A percentile compares a stretch with the other conserved stretches of the same genome.
Conservation (phyloP, 2,329 filamentous ascomycete genomes). For the Xylaria sp. region DNA sequence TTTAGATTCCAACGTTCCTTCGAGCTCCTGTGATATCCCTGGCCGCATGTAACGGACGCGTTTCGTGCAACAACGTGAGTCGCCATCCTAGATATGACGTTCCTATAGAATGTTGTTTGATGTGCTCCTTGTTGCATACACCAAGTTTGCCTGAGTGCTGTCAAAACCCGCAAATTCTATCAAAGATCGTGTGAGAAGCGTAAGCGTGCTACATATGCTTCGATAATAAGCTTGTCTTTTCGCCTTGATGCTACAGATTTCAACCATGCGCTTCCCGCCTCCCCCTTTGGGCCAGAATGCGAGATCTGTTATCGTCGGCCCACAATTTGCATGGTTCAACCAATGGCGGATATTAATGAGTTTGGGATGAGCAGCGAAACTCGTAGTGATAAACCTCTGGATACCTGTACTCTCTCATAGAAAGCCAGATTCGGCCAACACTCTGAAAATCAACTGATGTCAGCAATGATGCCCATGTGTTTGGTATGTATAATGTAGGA, state of each 20-base stretch:
- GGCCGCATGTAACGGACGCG: background rate
- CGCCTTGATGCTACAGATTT: background rate
- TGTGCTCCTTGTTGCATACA: slow-evolving; percentile 1
- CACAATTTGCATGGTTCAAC: background rate
- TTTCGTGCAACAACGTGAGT: slow-evolving; percentile 7
- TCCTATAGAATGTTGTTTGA: slow-evolving; percentile 3
- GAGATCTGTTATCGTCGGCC: background rate
- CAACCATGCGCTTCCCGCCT: background rate
- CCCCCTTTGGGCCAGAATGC: background rate
- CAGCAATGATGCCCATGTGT: slow-evolving; percentile 41
- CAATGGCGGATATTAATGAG: background rate
- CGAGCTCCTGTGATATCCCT: background rate
- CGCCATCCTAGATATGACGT: slow-evolving; percentile 4
- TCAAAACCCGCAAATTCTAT: slow-evolving; percentile 8
- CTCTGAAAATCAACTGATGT: slow-evolving; percentile 53
- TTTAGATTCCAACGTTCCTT: slow-evolving; percentile 6
- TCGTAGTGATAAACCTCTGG: slow-evolving; percentile 9
- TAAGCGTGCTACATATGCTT: slow-evolving; percentile 1
- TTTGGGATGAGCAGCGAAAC: slow-evolving; percentile 11
- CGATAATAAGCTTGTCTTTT: background rate
- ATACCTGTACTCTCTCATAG: slow-evolving; percentile 54
- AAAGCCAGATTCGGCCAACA: slow-evolving; percentile 70
- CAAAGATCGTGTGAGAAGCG: background rate
- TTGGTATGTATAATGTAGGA: background rate
- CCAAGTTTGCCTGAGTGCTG: slow-evolving; percentile 1